phyloP scores from a whole-genome alignment of 345 rosid species.

The Pistacia atlantica region DNA sequence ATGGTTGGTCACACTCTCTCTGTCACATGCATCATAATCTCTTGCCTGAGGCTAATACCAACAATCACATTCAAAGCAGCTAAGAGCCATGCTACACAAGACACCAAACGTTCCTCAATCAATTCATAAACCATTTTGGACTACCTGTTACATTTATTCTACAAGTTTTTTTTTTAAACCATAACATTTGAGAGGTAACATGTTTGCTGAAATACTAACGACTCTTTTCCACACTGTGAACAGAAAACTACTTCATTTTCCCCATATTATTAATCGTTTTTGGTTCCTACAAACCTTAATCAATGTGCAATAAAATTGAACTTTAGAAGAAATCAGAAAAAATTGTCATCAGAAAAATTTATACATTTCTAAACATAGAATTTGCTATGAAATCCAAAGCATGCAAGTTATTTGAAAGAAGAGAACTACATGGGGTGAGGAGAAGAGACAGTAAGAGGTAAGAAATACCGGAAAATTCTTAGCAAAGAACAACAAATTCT shows the following conservation, averaged over 20 bases:
- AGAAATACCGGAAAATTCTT: constrained; percentile 71
- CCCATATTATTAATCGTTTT: neutral
- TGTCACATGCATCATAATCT: neutral
- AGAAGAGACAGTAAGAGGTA: neutral
- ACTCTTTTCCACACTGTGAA: neutral
- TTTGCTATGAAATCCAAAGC: neutral
- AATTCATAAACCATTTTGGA: neutral
- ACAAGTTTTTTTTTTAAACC: neutral
- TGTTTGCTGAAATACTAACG: neutral
- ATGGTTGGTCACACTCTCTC: neutral
- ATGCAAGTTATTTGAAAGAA: neutral
- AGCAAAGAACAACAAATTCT: constrained; percentile 90
- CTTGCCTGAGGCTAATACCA: neutral
- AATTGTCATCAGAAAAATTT: neutral
- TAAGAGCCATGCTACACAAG: neutral
- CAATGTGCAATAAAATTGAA: neutral
- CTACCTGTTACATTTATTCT: neutral
- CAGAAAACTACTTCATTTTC: neutral
- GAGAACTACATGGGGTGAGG: constrained; percentile 1
- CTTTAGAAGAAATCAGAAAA: neutral
- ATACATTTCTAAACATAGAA: neutral
- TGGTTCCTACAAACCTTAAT: neutral
- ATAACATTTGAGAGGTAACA: neutral
- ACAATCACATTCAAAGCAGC: neutral
- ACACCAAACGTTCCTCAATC: neutral